phyloP scores from a whole-genome alignment of 2,329 filamentous ascomycete genomes.

The Beauveria australis region DNA sequence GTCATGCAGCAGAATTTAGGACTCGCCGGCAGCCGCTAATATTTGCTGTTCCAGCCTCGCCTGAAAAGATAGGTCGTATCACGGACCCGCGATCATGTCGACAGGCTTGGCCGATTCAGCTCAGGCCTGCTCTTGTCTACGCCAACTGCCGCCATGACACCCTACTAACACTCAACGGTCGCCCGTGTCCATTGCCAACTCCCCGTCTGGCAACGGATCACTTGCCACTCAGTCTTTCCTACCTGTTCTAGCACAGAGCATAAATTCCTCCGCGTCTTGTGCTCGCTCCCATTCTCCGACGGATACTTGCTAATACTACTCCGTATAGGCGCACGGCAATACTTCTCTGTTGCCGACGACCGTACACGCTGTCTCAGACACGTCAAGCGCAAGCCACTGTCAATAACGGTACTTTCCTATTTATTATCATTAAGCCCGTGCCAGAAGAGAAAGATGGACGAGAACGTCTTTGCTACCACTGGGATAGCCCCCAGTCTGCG shows the following conservation, averaged over 20 bases:
- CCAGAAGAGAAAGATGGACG: neutral
- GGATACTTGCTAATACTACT: neutral
- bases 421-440: neutral
- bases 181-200: neutral
- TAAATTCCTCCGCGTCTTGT: neutral
- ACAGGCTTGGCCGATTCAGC: neutral
- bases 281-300: neutral
- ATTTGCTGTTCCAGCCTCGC: neutral
- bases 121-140: neutral
- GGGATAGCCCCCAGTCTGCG: neutral
- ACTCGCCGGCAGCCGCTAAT: too few relatives aligned
- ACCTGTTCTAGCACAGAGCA: too few relatives aligned
- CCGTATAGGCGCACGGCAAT: neutral
- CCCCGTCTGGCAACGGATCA: neutral
- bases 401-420: too few relatives aligned
- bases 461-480: neutral
- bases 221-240: neutral
- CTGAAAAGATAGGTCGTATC: neutral
- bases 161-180: neutral
- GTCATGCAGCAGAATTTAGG: too few relatives aligned
- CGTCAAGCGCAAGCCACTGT: neutral
- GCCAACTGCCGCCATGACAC: conserved; percentile 1
- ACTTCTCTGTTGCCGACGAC: neutral
- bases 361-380: conserved; percentile 1
- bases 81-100: neutral